These are phyloP conservation scores for Phlegmacium glaucopus DNA, from an alignment of 768 basidiomycete genomes.

Conservation along the genomic window DNA sequence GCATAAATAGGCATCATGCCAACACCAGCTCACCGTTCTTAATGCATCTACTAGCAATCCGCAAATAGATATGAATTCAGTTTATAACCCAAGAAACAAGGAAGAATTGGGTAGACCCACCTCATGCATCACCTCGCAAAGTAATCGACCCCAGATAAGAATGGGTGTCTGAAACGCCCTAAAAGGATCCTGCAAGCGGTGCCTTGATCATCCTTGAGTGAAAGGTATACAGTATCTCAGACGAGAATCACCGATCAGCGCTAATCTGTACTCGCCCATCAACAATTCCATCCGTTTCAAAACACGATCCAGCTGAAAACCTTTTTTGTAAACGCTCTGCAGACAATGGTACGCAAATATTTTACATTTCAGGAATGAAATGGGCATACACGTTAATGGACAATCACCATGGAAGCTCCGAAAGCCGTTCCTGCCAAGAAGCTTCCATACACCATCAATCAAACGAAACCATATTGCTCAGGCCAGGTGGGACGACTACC, in stretches of 20 bases:
- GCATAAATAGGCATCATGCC: no score
- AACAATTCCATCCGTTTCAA: no score
- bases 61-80: no score
- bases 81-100: no score
- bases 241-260: no score
- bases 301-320: no score
- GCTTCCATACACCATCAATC: conserved; percentile 90
- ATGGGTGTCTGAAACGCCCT: conserved; percentile 49
- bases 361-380: neutral
- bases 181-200: conserved; percentile 18
- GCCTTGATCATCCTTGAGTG: conserved; percentile 8
- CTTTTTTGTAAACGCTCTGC: neutral
- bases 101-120: conserved; percentile 21
- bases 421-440: conserved; percentile 73
- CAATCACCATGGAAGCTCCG: conserved; percentile 75
- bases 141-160: conserved; percentile 40
- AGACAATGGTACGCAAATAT: neutral
- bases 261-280: no score
- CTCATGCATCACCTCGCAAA: conserved; percentile 46
- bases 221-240: no score
- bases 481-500: conserved; percentile 85
- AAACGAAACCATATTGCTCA: conserved; percentile 51
- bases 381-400: neutral
- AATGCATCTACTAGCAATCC: no score
- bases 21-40: conserved; percentile 48